Percentiles rank a stretch among this genome's conserved stretches.
phyloP scores from a whole-genome alignment of 2,329 filamentous ascomycete genomes.

The Aureobasidium mangrovei region DNA sequence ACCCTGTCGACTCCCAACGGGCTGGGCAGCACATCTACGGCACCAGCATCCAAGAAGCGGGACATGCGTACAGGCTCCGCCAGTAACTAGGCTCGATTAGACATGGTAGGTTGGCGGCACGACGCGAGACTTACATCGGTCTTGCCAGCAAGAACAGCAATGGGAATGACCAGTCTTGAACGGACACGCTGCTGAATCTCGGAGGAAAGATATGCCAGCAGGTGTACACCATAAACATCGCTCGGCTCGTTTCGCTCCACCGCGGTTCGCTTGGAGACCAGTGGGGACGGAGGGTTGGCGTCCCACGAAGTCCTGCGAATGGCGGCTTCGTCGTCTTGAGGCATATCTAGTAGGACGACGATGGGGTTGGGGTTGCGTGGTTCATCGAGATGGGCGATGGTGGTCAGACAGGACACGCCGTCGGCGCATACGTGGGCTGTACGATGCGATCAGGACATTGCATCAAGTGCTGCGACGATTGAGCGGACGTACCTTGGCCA shows the following conservation, averaged over 20 bases:
- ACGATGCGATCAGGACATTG: neutral
- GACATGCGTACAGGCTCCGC: conserved; percentile 12
- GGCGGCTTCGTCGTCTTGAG: conserved; percentile 34
- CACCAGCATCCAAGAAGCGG: conserved; percentile 62
- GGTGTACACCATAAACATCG: conserved; percentile 35
- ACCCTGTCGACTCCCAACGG: conserved; percentile 67
- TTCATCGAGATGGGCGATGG: conserved; percentile 29
- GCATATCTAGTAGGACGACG: conserved; percentile 35
- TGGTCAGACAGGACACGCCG: conserved; percentile 31
- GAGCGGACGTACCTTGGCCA: conserved; percentile 29
- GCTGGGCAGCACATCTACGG: conserved; percentile 74
- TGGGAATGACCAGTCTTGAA: conserved; percentile 33
- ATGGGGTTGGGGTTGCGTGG: conserved; percentile 29
- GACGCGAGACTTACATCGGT: conserved; percentile 3
- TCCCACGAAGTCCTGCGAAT: conserved; percentile 33
- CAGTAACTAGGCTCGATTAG: conserved; percentile 14
- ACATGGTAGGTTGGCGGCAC: neutral
- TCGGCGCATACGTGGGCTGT: conserved; percentile 32
- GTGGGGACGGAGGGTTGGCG: conserved; percentile 33
- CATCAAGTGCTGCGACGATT: neutral
- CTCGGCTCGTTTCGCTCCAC: conserved; percentile 26
- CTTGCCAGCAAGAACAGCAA: conserved; percentile 30
- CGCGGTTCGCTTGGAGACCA: conserved; percentile 25
- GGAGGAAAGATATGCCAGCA: conserved; percentile 33
- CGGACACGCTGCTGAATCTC: conserved; percentile 33